Conservation (phyloP, 371 early-diverging fungal genomes). For the Apophysomyces variabilis region DNA sequence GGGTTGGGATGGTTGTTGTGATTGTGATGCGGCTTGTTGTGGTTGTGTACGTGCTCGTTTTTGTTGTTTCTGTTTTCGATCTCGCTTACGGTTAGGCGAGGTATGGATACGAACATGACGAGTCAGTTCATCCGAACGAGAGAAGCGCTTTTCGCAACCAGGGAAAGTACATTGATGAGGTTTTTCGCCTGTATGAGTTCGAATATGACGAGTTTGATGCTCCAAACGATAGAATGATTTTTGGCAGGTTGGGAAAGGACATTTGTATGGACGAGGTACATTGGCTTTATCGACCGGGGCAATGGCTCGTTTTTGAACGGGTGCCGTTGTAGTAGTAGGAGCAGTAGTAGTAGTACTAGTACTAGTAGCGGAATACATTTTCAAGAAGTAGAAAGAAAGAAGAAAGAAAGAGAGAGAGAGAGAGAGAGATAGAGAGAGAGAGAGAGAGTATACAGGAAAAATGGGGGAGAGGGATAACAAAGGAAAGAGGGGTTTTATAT, state of each 20-base stretch:
- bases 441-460: not conserved
- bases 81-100: conserved; percentile 44
- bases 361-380: conserved; percentile 18
- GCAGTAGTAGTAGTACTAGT: too few relatives aligned
- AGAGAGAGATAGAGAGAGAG: conserved; percentile 13
- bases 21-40: conserved; percentile 13
- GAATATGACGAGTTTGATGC: conserved; percentile 86
- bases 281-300: conserved; percentile 42
- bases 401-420: conserved; percentile 7
- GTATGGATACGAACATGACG: conserved; percentile 82
- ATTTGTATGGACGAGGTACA: conserved; percentile 67
- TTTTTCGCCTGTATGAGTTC: conserved; percentile 93
- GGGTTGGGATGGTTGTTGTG: conserved; percentile 6
- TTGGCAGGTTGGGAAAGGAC: conserved; percentile 60
- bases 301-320: conserved; percentile 31
- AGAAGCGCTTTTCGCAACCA: conserved; percentile 87
- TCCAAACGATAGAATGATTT: conserved; percentile 76
- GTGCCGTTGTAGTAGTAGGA: conserved; percentile 9
- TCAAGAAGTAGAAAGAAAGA: conserved; percentile 10
- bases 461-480: conserved; percentile 1
- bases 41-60: conserved; percentile 11
- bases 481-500: conserved; percentile 12
- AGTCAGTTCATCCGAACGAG: conserved; percentile 89
- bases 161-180: conserved; percentile 82
- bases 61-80: conserved; percentile 23